These are phyloP conservation scores for Macroventuria anomochaeta DNA, from an alignment of 2,329 filamentous ascomycete species.

Conservation along the genomic window DNA sequence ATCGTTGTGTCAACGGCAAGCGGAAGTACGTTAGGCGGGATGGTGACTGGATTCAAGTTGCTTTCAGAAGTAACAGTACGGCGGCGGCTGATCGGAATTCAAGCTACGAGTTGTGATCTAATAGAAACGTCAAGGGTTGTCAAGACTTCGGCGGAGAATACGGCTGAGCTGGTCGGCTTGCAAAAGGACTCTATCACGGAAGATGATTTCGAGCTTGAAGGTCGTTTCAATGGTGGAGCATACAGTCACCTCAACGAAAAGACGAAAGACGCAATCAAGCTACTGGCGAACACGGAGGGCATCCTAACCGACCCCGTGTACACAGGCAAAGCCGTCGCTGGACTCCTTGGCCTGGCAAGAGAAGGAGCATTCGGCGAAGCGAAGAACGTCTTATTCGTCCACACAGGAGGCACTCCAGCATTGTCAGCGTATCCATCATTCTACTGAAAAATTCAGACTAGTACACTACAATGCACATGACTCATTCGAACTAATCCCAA, in stretches of 20 bases:
- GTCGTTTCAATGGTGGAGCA: slow-evolving; percentile 2
- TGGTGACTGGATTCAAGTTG: slow-evolving; percentile 11
- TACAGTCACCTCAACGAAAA: slow-evolving; percentile 8
- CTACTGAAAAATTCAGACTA: neutral
- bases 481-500: too few species aligned
- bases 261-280: slow-evolving; percentile 3
- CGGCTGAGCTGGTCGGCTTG: slow-evolving; percentile 5
- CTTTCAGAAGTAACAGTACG: neutral
- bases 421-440: slow-evolving; percentile 10
- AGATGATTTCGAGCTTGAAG: slow-evolving; percentile 8
- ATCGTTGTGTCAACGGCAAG: slow-evolving; percentile 12
- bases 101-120: slow-evolving; percentile 10
- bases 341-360: neutral
- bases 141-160: neutral
- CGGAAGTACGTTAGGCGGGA: slow-evolving; percentile 14
- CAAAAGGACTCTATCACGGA: neutral
- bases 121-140: slow-evolving; percentile 9
- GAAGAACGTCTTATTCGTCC: slow-evolving; percentile 9
- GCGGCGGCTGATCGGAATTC: slow-evolving; percentile 3
- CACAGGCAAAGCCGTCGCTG: slow-evolving; percentile 14
- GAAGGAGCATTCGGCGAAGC: slow-evolving; percentile 2
- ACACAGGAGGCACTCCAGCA: slow-evolving; percentile 10
- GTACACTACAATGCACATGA: too few species aligned
- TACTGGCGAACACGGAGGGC: slow-evolving; percentile 6
- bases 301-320: slow-evolving; percentile 14